phyloP scores from a whole-genome alignment of 176 grass and related monocot genomes.

The Dactylis glomerata region DNA sequence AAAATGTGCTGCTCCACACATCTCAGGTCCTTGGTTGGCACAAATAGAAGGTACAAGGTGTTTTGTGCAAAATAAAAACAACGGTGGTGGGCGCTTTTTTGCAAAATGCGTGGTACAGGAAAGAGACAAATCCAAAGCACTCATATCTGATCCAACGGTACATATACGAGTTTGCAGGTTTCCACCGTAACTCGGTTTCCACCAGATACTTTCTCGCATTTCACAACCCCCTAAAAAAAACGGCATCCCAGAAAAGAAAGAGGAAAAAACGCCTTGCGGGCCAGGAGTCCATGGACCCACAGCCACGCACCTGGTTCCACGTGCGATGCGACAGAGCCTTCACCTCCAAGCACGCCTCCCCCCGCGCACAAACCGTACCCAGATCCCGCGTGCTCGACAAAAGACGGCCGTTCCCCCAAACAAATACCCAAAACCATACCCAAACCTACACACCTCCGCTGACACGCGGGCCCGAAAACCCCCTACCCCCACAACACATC shows the following conservation, averaged over 20 bases:
- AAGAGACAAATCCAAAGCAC: too few species aligned
- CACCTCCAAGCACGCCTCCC: slow-evolving; percentile 24
- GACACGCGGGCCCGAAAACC: fast-evolving
- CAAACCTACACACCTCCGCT: fast-evolving
- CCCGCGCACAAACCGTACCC: slow-evolving; percentile 29
- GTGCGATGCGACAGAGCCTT: slow-evolving; percentile 19
- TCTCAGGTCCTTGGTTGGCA: too few species aligned
- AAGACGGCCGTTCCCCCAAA: slow-evolving; percentile 35
- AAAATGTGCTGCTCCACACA: too few species aligned
- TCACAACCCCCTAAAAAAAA: not conserved
- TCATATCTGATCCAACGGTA: too few species aligned
- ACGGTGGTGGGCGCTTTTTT: too few species aligned
- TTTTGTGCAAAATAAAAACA: too few species aligned
- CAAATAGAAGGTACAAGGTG: too few species aligned
- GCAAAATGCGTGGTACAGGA: too few species aligned
- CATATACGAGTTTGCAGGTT: too few species aligned
- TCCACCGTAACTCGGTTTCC: too few species aligned
- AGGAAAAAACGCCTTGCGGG: not conserved
- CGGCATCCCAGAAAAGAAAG: not conserved
- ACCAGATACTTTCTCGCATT: too few species aligned
- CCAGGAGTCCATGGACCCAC: not conserved
- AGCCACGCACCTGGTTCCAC: slow-evolving; percentile 13
- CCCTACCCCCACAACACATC: fast-evolving
- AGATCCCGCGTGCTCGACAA: slow-evolving; percentile 39
- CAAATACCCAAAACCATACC: fast-evolving